Base-by-base conservation (phyloP, 2,329 filamentous ascomycete genomes). In the Penicillium freii region DNA sequence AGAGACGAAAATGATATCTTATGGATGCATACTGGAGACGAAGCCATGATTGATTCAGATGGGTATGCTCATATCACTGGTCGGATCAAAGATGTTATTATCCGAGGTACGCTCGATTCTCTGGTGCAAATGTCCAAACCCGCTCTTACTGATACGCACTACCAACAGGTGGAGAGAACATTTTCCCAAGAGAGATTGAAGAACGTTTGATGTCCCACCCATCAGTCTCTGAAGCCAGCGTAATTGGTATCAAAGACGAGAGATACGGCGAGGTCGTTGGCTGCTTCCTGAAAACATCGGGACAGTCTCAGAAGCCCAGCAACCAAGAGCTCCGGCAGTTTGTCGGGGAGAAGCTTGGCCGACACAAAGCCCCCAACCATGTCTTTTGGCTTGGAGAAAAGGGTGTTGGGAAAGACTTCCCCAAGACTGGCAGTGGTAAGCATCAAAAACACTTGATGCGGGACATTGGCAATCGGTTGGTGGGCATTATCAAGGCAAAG, bases 11-110 rank as follows among this genome's bases (percentile, higher is more conserved):
- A 78, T 65, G 69, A 70, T 0, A 54, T 67, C 17, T 36, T 86
- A 60, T 90, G 87, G 86, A 77, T 83, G 65, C 80, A 84, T 58
- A 88, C 86, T 0, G 86, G 86, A 8, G 81, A 84, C 57, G 78
- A 83, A 63, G 80, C 73, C 2, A 65, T 77, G 7, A 75, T 83
- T 57, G 78, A 82, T 54, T 58, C 71, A 0, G 74, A 84, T 11
- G 87, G 87, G 0, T 90, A 89, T 68, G 88, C 85, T 57, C 79
- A 78, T 19, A 89, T 91, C 62, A 91, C 87, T 0, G 88, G 88
- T 0, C 78, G 88, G 15, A 88, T 90, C 73, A 91, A 91, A 75
- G 88, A 91, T 60, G 87, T 91, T 29, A 90, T 91, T 54, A 91
- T 90, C 58, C 77, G 88, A 25, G 25, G 25, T 25, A 25, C 25